Base-by-base conservation (phyloP, 148 eudicot species). In the Arctostaphylos glauca region DNA sequence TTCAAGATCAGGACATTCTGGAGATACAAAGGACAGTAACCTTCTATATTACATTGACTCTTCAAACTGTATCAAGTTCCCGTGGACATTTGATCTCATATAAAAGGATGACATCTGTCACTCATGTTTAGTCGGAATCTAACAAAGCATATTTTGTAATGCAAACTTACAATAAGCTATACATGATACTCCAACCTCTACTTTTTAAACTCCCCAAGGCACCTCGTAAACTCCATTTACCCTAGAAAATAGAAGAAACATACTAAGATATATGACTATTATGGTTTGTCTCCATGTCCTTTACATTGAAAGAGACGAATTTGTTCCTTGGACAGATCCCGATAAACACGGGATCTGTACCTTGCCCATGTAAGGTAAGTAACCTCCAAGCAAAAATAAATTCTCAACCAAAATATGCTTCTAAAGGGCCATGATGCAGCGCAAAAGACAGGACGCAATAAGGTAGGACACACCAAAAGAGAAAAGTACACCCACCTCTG, bases 401-500 rank as follows among this genome's bases (percentile, higher is more conserved):
- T 54, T 2, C 56, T 54, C 56, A 54, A 54, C 56, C 56, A 54
- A 52, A 52, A 52, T 52, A 52, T 9, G 54, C 54, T 52, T 6
- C 54, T 52, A 52, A 52, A 52, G 54, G 10, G 14, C 54, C 54
- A 52, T 52, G 54, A 52, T 52, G 9, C 10, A 49, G 7, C 52
- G 9, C 0, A 49, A 9, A 49, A 9, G 9, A 14, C 9, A 9
- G 56, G 56, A 54, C 31, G 5, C 48, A 70, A 10, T 5, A 43
- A 2, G 19, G 10, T 3, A 31, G 14, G 16, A n/a, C 3, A 25
- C 13, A 23, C 13, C 12, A 46, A 44, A 8, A 44, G 23, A 73
- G 53, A 73, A 19, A 16, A 15, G 47, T 14, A 53, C 25, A 8
- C 71, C 52, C 12, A 81, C 84, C 84, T 73, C 84, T 54, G 48